phyloP scores from a whole-genome alignment of 352 stramenopile species.

The Pythium sp. region DNA sequence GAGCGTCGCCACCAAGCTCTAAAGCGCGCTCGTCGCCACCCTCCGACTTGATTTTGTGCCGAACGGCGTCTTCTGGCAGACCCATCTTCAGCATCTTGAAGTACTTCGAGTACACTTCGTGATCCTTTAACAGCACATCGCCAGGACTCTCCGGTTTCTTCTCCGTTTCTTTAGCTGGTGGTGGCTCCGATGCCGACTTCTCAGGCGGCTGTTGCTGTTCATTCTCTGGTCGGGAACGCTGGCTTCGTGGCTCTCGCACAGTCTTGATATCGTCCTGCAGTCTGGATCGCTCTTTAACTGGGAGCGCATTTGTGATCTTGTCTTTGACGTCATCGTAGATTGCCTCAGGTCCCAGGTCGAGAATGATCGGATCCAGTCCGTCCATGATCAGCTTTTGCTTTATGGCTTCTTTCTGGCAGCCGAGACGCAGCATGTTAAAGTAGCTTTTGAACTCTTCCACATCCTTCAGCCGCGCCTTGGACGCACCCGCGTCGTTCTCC shows the following conservation, averaged over 20 bases:
- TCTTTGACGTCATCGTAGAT: conserved; percentile 65
- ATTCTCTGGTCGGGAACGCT: not conserved
- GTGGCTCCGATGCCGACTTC: conserved; percentile 8
- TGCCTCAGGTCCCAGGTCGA: conserved; percentile 58
- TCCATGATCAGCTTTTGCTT: conserved; percentile 91
- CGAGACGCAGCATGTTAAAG: conserved; percentile 94
- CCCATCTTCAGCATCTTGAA: conserved; percentile 94
- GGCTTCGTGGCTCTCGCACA: conserved; percentile 28
- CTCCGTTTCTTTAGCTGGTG: not conserved
- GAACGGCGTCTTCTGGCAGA: conserved; percentile 74
- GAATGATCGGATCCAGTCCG: conserved; percentile 70
- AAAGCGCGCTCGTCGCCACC: conserved; percentile 51
- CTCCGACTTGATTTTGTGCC: conserved; percentile 79
- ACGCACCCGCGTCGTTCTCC: not conserved
- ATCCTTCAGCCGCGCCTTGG: conserved; percentile 45
- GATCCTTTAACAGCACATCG: conserved; percentile 39
- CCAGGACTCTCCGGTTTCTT: not conserved
- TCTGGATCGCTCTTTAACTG: conserved; percentile 22
- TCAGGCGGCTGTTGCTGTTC: not conserved
- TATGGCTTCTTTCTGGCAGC: conserved; percentile 86
- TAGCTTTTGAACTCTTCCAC: conserved; percentile 81
- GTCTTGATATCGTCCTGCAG: conserved; percentile 67
- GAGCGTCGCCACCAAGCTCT: conserved; percentile 46
- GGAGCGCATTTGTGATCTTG: conserved; percentile 31
- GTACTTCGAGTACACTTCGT: conserved; percentile 73